These are phyloP conservation scores for Microdochium trichocladiopsis DNA, from an alignment of 2,329 filamentous ascomycete species.

Conservation along the genomic window DNA sequence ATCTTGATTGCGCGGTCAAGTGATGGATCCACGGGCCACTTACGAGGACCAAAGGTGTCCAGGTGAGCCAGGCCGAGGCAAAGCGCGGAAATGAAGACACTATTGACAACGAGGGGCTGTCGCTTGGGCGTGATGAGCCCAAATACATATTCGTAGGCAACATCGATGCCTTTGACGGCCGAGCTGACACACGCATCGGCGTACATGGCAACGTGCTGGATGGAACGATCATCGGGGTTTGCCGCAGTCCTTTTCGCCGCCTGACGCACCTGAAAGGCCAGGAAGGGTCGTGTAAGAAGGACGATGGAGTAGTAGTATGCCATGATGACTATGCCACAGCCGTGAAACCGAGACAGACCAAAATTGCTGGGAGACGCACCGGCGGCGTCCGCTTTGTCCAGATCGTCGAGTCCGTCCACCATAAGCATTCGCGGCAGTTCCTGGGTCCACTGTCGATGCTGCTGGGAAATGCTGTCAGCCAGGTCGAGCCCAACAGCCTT, in stretches of 20 bases:
- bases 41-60: neutral
- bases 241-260: neutral
- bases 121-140: neutral
- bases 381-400: neutral
- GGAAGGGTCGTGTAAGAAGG: conserved; percentile 2
- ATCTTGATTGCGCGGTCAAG: neutral
- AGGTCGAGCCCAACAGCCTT: conserved; percentile 1
- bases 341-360: neutral
- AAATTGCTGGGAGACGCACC: neutral
- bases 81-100: neutral
- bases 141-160: neutral
- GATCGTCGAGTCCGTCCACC: neutral
- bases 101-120: neutral
- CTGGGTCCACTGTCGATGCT: conserved; percentile 2
- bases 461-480: conserved; percentile 2
- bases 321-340: conserved; percentile 1
- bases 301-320: conserved; percentile 3
- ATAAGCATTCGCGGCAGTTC: conserved; percentile 1
- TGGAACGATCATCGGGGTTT: neutral
- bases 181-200: neutral
- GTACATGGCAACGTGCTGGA: neutral
- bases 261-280: neutral
- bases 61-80: neutral
- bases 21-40: neutral
- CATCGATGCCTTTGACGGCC: neutral